These are phyloP conservation scores for Fusarium longipes DNA, from an alignment of 2,329 filamentous ascomycete genomes.

Conservation along the genomic window DNA sequence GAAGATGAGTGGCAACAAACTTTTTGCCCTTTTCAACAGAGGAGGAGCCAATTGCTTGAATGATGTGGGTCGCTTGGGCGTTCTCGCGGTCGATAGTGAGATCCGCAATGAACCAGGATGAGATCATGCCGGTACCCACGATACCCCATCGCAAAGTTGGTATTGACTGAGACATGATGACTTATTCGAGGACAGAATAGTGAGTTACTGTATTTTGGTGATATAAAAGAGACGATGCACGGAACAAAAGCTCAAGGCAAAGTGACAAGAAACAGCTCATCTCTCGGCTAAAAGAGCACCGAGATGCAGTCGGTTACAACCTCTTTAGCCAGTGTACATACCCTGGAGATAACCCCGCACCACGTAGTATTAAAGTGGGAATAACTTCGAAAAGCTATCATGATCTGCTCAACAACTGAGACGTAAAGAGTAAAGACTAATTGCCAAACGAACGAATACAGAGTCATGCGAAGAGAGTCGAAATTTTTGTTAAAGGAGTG, in stretches of 20 bases:
- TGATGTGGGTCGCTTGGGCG: slow-evolving; percentile 54
- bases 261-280: not conserved
- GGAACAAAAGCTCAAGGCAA: not conserved
- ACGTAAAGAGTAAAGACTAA: too few species aligned
- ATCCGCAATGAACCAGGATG: slow-evolving; percentile 59
- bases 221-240: not conserved
- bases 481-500: slow-evolving; percentile 19
- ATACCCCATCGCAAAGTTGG: slow-evolving; percentile 53
- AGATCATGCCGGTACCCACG: slow-evolving; percentile 57
- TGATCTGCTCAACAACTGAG: too few species aligned
- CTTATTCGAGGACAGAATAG: too few species aligned
- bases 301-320: not conserved
- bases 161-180: slow-evolving; percentile 23
- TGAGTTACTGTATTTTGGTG: not conserved
- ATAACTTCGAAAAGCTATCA: too few species aligned
- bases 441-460: too few species aligned
- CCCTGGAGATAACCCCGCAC: not conserved
- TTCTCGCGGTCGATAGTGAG: slow-evolving; percentile 52
- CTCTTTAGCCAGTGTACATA: not conserved
- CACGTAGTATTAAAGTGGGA: too few species aligned
- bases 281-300: not conserved
- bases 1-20: slow-evolving; percentile 15
- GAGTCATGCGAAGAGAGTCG: too few species aligned
- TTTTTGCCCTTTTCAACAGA: slow-evolving; percentile 50
- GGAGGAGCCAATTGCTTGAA: slow-evolving; percentile 58